A percentile compares a stretch with the other conserved stretches of the same genome.
Conservation (phyloP, 2,329 filamentous ascomycete species). For the Paraphoma chrysanthemicola region DNA sequence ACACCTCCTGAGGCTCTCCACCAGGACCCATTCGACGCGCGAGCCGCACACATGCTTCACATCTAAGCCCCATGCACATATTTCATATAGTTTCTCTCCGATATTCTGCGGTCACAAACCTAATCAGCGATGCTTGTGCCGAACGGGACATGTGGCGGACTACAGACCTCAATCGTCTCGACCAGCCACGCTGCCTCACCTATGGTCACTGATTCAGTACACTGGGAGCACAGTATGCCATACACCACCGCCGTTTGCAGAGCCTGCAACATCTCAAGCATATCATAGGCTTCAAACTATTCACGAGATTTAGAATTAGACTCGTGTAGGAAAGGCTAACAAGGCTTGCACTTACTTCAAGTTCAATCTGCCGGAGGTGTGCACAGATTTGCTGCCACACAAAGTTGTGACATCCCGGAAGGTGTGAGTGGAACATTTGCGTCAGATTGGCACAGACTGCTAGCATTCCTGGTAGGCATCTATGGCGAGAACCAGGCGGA, state of each 20-base stretch:
- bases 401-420: not conserved
- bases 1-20: conserved; percentile 1
- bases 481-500: not conserved
- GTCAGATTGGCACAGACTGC: not conserved
- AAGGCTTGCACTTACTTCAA: not conserved
- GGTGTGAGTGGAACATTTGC: not conserved
- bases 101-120: not conserved
- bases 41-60: not conserved
- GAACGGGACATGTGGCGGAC: not conserved
- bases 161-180: not conserved
- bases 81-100: not conserved
- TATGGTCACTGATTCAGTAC: not conserved
- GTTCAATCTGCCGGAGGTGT: not conserved
- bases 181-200: conserved; percentile 1
- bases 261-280: not conserved
- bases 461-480: not conserved
- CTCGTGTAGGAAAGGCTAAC: not conserved
- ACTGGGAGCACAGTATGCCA: not conserved
- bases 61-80: not conserved
- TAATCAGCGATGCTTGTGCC: not conserved
- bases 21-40: not conserved
- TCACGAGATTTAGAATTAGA: not conserved
- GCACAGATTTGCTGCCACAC: not conserved
- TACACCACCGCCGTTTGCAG: not conserved
- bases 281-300: not conserved